These are phyloP conservation scores for Ophiostoma australiae DNA, from an alignment of 2,329 filamentous ascomycete species.

Conservation along the genomic window DNA sequence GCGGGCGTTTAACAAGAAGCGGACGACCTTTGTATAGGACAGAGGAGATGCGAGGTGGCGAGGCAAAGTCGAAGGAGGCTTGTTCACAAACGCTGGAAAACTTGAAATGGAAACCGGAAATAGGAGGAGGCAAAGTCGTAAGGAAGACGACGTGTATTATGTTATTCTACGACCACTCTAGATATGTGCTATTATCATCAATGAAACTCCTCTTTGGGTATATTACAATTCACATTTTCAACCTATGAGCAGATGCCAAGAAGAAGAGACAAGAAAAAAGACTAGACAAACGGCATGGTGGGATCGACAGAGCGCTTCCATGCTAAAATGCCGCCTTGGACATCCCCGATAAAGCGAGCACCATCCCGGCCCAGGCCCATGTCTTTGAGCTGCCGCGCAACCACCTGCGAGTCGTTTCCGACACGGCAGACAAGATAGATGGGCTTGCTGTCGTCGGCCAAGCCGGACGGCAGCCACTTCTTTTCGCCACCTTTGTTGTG, in stretches of 20 bases:
- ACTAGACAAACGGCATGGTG: conserved; percentile 49
- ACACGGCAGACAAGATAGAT: conserved; percentile 70
- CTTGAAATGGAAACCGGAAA: neutral
- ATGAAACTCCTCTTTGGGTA: neutral
- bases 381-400: conserved; percentile 60
- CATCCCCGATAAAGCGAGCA: conserved; percentile 60
- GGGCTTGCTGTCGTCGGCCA: conserved; percentile 41
- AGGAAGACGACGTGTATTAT: neutral
- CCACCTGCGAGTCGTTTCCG: conserved; percentile 74
- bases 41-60: neutral
- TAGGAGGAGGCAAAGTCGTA: neutral
- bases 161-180: conserved; percentile 16
- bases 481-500: neutral
- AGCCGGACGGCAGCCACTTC: conserved; percentile 37
- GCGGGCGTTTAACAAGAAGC: conserved; percentile 92
- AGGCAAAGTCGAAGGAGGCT: neutral
- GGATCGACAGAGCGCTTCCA: conserved; percentile 67
- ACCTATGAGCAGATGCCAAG: neutral
- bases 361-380: conserved; percentile 50
- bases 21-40: conserved; percentile 56
- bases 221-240: neutral
- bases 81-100: neutral
- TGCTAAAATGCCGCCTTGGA: conserved; percentile 64
- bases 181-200: conserved; percentile 8
- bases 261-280: neutral